These are phyloP conservation scores for Mrakia frigida DNA, from an alignment of 768 basidiomycete species.

Conservation along the genomic window DNA sequence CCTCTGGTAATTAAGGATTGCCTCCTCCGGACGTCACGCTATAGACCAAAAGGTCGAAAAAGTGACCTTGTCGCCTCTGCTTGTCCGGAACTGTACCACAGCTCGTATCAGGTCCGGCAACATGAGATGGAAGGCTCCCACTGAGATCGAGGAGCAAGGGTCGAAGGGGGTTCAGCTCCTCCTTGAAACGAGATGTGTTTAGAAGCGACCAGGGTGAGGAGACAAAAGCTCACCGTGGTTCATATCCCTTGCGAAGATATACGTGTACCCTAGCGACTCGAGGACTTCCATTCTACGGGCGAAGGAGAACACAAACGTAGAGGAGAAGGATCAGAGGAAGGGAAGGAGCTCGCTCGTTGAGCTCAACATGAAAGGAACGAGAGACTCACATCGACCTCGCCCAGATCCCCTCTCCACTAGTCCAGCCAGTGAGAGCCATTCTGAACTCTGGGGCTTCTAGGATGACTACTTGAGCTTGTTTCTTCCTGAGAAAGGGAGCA, in stretches of 20 bases:
- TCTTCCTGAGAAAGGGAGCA: not conserved
- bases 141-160: not conserved
- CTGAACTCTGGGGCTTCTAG: not conserved
- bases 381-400: constrained; percentile 10
- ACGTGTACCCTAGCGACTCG: constrained; percentile 1
- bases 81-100: too few species aligned
- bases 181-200: too few species aligned
- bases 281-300: not conserved
- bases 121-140: not conserved
- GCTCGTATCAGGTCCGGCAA: not conserved
- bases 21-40: too few species aligned
- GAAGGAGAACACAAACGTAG: too few species aligned
- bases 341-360: not conserved
- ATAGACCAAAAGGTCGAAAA: too few species aligned
- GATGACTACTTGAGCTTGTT: not conserved
- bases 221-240: constrained; percentile 1
- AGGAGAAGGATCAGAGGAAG: not conserved
- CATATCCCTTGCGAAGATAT: constrained; percentile 10
- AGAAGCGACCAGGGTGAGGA: too few species aligned
- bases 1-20: too few species aligned
- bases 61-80: too few species aligned
- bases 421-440: not conserved
- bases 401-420: not conserved
- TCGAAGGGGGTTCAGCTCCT: not conserved
- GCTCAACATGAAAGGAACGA: not conserved